Evolutionary conservation across 1,284 basidiomycete species (phyloP).

Genomic region (Xanthoconium separans): DNA sequence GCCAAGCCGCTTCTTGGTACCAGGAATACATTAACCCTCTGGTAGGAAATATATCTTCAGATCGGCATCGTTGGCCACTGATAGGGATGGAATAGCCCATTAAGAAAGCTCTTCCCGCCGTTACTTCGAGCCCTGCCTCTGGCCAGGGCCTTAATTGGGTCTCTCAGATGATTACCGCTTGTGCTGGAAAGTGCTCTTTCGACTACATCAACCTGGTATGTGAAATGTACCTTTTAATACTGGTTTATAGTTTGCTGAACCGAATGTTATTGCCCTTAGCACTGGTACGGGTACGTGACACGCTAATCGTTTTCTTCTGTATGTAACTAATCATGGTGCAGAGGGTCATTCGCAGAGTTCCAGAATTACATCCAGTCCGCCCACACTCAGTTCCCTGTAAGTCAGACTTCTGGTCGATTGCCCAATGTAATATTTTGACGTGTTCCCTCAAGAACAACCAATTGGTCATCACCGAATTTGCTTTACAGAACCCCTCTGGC

Average conservation of each 20-base stretch:
- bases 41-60: conserved; percentile 14
- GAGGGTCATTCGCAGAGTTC: conserved; percentile 26
- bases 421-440: conserved; percentile 6
- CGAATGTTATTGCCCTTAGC: conserved; percentile 13
- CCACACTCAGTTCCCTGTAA: conserved; percentile 31
- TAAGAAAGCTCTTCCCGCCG: conserved; percentile 37
- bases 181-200: conserved; percentile 30
- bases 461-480: conserved; percentile 34
- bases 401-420: background rate
- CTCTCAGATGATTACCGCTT: conserved; percentile 33
- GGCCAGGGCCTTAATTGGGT: conserved; percentile 37
- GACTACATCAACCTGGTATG: conserved; percentile 35
- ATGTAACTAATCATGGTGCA: too few species aligned
- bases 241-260: background rate
- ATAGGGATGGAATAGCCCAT: conserved; percentile 21
- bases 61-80: background rate
- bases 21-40: conserved; percentile 36
- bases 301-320: background rate
- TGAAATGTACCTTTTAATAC: background rate
- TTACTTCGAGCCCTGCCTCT: conserved; percentile 28
- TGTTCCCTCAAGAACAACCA: conserved; percentile 7
- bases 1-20: conserved; percentile 37
- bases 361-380: conserved; percentile 28
- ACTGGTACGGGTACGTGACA: conserved; percentile 35
- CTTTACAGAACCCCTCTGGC: conserved; percentile 32